phyloP scores from a whole-genome alignment of 495 filamentous ascomycete species.

The Penicillium coprophilum region DNA sequence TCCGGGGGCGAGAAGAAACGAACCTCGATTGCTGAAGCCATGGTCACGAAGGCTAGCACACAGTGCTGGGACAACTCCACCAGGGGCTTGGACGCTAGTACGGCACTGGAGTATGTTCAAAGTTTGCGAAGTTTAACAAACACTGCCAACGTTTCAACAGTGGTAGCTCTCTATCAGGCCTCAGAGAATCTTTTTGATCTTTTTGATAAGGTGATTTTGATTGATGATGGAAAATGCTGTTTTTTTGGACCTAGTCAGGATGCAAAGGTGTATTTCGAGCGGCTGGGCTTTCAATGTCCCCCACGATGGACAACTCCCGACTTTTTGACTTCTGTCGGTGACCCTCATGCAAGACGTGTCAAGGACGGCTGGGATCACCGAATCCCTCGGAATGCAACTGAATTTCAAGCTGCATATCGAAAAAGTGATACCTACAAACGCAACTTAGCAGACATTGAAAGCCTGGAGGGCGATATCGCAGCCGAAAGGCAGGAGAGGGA shows the following conservation, averaged over 20 bases:
- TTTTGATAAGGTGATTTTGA: conserved; percentile 70
- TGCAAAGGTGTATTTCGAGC: conserved; percentile 62
- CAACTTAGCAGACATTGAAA: conserved; percentile 43
- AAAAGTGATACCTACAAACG: conserved; percentile 43
- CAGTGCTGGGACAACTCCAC: conserved; percentile 74
- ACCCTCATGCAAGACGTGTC: conserved; percentile 59
- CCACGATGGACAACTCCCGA: conserved; percentile 66
- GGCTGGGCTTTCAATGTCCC: conserved; percentile 60
- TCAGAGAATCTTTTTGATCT: conserved; percentile 66
- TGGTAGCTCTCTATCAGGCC: conserved; percentile 71
- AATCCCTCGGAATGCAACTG: conserved; percentile 58
- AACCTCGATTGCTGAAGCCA: conserved; percentile 66
- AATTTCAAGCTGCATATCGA: conserved; percentile 56
- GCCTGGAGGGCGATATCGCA: conserved; percentile 53
- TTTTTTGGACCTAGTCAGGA: conserved; percentile 62
- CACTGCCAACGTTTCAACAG: conserved; percentile 58
- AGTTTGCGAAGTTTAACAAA: conserved; percentile 62
- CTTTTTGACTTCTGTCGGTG: conserved; percentile 67
- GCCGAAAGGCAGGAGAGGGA: conserved; percentile 47
- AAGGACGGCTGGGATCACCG: conserved; percentile 58
- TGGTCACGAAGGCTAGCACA: conserved; percentile 63
- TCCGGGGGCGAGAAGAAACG: conserved; percentile 75
- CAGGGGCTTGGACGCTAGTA: conserved; percentile 64
- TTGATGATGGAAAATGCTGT: conserved; percentile 63
- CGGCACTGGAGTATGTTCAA: conserved; percentile 65